Evolutionary conservation across 2,329 filamentous ascomycete genomes (phyloP), one percentile per base, ranked within the genome.

Genomic region (Colletotrichum karsti): DNA sequence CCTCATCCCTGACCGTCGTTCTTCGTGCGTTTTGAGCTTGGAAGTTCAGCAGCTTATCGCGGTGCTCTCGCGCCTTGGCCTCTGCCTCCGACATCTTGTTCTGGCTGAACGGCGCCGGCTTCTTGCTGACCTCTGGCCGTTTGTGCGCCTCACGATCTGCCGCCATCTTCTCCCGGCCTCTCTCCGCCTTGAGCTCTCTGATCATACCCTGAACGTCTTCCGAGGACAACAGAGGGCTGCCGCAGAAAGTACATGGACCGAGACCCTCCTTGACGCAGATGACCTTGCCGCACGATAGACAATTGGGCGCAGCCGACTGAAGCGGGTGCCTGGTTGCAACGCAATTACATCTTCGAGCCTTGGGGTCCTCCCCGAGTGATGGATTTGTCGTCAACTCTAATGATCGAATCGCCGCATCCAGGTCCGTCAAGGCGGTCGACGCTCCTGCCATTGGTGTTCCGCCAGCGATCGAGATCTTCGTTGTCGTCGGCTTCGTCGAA

Each of bases 351-450:
- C 90, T 90, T 7, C 92, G 88, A 56, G 89, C 85, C 9, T 83
- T 81, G 26, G 90, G 83, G 69, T 87, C 85, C 7, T 81, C 82
- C 41, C 84, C 80, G 24, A 94, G 80, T 0, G 90, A 88, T 0
- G 94, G 94, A 75, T 98, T 98, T 2, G 95, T 98, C 58, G 93
- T 92, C n/a, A 97, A 88, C 77, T 99, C 96, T 7, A 99, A 88
- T 2, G 91, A 87, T 24, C 94, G 91, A 72, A 99, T 98, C 5
- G 95, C 95, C 1, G 94, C 91, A 72, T 93, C 90, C 2, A 93
- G 81, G 73, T 92, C 90, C 15, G 88, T 88, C 18, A 96, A 83
- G 1, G 91, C 90, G 1, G 91, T 91, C 0, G 92, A 94, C 39
- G 92, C 89, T 15, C 94, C 93, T 63, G 94, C 91, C 93, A 96